Evolutionary conservation across 2,329 filamentous ascomycete species (phyloP).

Genomic region (Saccharata proteae): DNA sequence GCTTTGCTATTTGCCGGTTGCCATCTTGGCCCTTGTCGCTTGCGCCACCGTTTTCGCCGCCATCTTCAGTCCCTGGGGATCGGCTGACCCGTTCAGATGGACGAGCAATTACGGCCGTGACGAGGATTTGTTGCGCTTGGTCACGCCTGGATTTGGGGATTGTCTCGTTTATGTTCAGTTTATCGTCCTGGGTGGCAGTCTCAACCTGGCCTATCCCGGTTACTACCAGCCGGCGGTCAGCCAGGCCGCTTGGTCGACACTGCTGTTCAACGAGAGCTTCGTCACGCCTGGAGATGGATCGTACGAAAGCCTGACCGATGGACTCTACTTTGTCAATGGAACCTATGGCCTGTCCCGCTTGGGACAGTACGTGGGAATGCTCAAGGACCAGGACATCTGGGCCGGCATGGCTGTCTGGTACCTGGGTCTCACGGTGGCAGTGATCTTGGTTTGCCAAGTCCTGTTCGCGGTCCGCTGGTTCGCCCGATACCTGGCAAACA

Average conservation of each 20-base stretch:
- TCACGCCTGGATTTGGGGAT: constrained; percentile 92
- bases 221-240: constrained; percentile 89
- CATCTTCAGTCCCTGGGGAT: constrained; percentile 89
- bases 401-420: constrained; percentile 89
- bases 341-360: constrained; percentile 69
- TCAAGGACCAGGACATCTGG: constrained; percentile 69
- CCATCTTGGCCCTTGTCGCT: constrained; percentile 67
- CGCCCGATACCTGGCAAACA: constrained; percentile 57
- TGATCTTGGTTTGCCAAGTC: constrained; percentile 59
- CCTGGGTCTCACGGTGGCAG: constrained; percentile 57
- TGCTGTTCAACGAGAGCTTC: constrained; percentile 91
- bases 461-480: constrained; percentile 69
- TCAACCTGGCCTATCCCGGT: constrained; percentile 81
- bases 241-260: constrained; percentile 72
- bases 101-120: constrained; percentile 96
- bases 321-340: constrained; percentile 71
- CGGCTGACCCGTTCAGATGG: constrained; percentile 83
- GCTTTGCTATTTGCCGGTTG: constrained; percentile 63
- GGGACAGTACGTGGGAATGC: constrained; percentile 74
- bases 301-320: constrained; percentile 56
- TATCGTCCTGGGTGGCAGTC: constrained; percentile 70
- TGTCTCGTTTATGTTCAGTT: constrained; percentile 97
- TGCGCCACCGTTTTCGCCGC: constrained; percentile 73
- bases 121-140: constrained; percentile 76
- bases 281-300: constrained; percentile 56